phyloP scores from a whole-genome alignment of 225 moss, liverwort and hornwort species.

The Climacium dendroides region DNA sequence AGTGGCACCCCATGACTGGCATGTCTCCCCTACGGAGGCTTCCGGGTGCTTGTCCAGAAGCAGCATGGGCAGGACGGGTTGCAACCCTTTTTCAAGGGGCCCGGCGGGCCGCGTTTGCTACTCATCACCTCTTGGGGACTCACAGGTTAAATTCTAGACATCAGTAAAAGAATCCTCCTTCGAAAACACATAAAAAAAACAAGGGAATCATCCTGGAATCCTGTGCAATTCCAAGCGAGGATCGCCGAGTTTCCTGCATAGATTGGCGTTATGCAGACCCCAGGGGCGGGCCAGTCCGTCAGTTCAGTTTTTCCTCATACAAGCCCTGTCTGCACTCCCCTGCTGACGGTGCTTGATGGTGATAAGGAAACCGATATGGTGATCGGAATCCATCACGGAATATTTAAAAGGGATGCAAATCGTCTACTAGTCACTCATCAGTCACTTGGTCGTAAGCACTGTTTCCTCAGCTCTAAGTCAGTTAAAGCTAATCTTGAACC shows the following conservation, averaged over 20 bases:
- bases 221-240: neutral
- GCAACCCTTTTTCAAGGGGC: neutral
- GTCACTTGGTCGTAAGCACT: neutral
- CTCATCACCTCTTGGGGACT: neutral
- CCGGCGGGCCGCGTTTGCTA: neutral
- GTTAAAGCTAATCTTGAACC: neutral
- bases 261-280: neutral
- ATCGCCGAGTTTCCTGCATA: neutral
- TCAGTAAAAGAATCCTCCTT: neutral
- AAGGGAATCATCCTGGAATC: neutral
- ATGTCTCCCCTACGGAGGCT: neutral
- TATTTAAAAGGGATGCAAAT: neutral
- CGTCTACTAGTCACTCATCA: neutral
- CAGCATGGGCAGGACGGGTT: neutral
- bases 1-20: neutral
- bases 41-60: neutral
- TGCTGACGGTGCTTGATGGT: neutral
- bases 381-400: neutral
- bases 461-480: neutral
- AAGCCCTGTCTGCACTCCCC: neutral
- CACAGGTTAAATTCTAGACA: neutral
- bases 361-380: neutral
- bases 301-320: neutral
- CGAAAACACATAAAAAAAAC: neutral
- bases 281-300: neutral